Conservation (phyloP, 345 rosid species). For the Jatropha curcas region DNA sequence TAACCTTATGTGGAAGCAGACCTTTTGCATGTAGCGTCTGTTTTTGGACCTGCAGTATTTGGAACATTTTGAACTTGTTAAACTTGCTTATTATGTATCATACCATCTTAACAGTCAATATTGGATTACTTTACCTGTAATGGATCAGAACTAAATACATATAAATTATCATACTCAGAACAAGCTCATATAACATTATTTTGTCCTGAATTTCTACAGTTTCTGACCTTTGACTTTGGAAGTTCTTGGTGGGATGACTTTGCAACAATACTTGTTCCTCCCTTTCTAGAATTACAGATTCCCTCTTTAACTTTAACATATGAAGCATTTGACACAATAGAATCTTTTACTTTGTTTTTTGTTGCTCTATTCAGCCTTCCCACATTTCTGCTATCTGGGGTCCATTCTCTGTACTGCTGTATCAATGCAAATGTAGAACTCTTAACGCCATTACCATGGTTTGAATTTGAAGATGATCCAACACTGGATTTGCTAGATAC, state of each 20-base stretch:
- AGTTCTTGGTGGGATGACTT: slow-evolving; percentile 24
- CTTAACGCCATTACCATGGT: slow-evolving; percentile 20
- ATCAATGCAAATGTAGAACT: slow-evolving; percentile 10
- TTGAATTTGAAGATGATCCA: slow-evolving; percentile 48
- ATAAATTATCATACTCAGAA: background rate
- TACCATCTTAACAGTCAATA: background rate
- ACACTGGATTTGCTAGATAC: slow-evolving; percentile 51
- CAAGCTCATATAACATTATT: background rate
- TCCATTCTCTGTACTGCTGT: slow-evolving; percentile 36
- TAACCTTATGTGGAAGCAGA: slow-evolving; percentile 24
- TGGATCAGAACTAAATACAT: background rate
- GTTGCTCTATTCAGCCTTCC: slow-evolving; percentile 27
- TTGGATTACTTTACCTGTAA: background rate
- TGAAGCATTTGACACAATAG: slow-evolving; percentile 24
- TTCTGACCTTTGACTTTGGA: slow-evolving; percentile 43
- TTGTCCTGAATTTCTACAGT: background rate
- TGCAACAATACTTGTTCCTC: slow-evolving; percentile 14
- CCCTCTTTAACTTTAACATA: slow-evolving; percentile 17
- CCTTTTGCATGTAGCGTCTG: slow-evolving; percentile 26
- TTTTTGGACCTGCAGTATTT: slow-evolving; percentile 35
- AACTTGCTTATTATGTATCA: background rate
- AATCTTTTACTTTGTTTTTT: slow-evolving; percentile 25
- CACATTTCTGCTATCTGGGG: slow-evolving; percentile 47
- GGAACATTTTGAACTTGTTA: slow-evolving; percentile 13
- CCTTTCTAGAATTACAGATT: slow-evolving; percentile 16